phyloP scores from a whole-genome alignment of 352 stramenopile genomes.

The Pythium phragmiticola region DNA sequence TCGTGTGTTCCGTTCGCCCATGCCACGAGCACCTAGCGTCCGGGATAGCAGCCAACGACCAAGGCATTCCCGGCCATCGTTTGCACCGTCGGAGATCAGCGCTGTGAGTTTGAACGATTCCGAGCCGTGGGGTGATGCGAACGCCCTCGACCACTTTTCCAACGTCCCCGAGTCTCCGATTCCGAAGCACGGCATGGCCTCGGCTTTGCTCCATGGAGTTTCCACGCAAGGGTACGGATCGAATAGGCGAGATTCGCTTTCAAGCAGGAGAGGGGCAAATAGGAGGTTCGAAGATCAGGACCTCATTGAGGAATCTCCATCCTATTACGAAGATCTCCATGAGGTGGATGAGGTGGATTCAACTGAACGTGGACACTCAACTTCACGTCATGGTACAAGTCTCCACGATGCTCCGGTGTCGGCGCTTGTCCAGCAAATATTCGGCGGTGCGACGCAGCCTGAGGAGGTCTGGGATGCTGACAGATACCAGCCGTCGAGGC shows the following conservation, averaged over 20 bases:
- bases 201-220: conserved; percentile 5
- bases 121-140: conserved; percentile 52
- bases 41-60: neutral
- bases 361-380: neutral
- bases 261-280: neutral
- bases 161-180: conserved; percentile 36
- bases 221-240: neutral
- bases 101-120: conserved; percentile 82
- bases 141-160: conserved; percentile 36
- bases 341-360: neutral
- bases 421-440: conserved; percentile 59
- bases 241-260: neutral
- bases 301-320: neutral
- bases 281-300: conserved; percentile 3
- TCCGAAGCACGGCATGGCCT: conserved; percentile 20
- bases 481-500: neutral
- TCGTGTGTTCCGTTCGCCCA: conserved; percentile 21
- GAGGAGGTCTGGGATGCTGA: neutral
- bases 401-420: conserved; percentile 38
- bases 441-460: conserved; percentile 25
- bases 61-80: conserved; percentile 10
- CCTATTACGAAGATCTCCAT: conserved; percentile 7
- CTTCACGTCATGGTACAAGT: neutral
- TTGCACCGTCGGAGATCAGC: conserved; percentile 55
- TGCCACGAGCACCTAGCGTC: neutral